Conservation (phyloP, 495 filamentous ascomycete genomes). For the Trichodelitschia bisporula region DNA sequence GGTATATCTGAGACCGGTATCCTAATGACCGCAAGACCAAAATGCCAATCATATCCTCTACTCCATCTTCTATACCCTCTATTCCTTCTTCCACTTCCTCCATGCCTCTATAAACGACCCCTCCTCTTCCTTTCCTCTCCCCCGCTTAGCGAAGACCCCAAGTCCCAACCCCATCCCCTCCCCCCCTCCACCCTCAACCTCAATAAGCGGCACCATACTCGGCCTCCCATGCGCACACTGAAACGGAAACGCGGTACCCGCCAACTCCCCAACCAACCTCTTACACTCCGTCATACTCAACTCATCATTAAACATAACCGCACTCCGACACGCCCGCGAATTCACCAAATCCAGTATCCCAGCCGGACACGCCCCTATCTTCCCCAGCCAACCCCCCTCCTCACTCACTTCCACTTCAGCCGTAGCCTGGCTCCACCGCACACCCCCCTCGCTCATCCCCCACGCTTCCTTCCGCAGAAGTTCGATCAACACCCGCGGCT, state of each 20-base stretch:
- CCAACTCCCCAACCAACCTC: conserved; percentile 33
- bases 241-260: conserved; percentile 61
- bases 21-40: too few relatives aligned
- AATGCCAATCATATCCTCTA: too few relatives aligned
- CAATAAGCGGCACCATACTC: conserved; percentile 17
- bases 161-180: neutral
- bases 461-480: conserved; percentile 55
- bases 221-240: conserved; percentile 40
- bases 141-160: neutral
- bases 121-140: neutral
- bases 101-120: neutral
- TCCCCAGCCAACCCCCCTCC: conserved; percentile 25
- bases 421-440: neutral
- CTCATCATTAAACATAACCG: conserved; percentile 92
- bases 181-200: conserved; percentile 3
- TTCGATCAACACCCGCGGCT: conserved; percentile 41
- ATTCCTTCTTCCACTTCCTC: neutral
- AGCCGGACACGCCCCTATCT: conserved; percentile 40
- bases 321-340: conserved; percentile 68
- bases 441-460: conserved; percentile 10
- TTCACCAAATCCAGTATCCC: conserved; percentile 74
- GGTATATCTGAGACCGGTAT: too few relatives aligned
- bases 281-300: conserved; percentile 40
- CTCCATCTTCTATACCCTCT: too few relatives aligned
- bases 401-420: neutral